Evolutionary conservation across 129 eudicot genomes (phyloP).

Genomic region (Ambrosia artemisiifolia): DNA sequence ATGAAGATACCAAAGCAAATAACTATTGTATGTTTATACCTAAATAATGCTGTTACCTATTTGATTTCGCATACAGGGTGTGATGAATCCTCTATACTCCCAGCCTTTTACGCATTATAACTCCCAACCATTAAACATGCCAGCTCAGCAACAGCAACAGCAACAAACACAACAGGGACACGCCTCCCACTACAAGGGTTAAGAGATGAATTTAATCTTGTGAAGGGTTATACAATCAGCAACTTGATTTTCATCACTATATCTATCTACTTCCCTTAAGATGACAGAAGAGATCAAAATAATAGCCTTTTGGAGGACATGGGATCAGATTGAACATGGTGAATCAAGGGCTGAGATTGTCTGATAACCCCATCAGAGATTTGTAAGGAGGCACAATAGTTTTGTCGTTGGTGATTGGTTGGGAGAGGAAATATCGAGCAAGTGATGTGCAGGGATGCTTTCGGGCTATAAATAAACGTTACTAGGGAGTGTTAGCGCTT

Average conservation of each 20-base stretch:
- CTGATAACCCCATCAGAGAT: constrained; percentile 15
- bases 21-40: background rate
- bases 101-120: constrained; percentile 76
- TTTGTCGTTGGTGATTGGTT: constrained; percentile 11
- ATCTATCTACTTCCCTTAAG: constrained; percentile 1
- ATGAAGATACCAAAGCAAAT: background rate
- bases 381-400: constrained; percentile 18
- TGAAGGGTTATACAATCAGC: constrained; percentile 47
- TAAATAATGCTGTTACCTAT: background rate
- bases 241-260: constrained; percentile 29
- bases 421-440: constrained; percentile 1
- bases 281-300: constrained; percentile 9
- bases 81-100: constrained; percentile 85
- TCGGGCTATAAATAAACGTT: constrained; percentile 1
- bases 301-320: constrained; percentile 16
- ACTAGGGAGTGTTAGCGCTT: constrained; percentile 3
- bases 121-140: constrained; percentile 60
- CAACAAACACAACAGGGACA: constrained; percentile 63
- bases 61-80: constrained; percentile 33
- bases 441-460: constrained; percentile 22
- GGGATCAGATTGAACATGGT: constrained; percentile 18
- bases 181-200: constrained; percentile 62
- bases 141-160: constrained; percentile 46
- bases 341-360: constrained; percentile 17
- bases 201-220: constrained; percentile 17